Evolutionary conservation across 2,329 filamentous ascomycete genomes (phyloP).

Genomic region (Alternaria sp.): DNA sequence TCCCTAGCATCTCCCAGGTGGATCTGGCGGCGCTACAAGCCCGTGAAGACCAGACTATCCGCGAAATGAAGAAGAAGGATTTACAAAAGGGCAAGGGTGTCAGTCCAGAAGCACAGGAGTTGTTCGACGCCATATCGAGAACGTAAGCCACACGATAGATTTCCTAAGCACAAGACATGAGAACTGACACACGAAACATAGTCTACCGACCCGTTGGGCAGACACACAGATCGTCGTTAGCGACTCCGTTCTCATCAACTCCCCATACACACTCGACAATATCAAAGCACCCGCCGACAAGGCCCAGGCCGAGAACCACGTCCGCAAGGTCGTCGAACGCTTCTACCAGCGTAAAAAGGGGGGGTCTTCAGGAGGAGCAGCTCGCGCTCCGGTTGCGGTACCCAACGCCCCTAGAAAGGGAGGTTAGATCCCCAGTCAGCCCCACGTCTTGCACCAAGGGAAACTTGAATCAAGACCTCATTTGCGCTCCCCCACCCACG

Average conservation of each 20-base stretch:
- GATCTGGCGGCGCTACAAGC: constrained; percentile 64
- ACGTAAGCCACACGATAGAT: constrained; percentile 54
- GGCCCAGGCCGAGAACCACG: constrained; percentile 53
- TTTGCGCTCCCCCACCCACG: neutral
- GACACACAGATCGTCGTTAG: constrained; percentile 67
- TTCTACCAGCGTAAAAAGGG: constrained; percentile 55
- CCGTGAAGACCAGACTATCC: constrained; percentile 65
- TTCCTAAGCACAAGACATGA: neutral
- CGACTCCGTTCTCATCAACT: constrained; percentile 66
- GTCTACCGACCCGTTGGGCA: constrained; percentile 67
- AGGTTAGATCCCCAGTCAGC: constrained; percentile 17
- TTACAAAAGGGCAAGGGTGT: constrained; percentile 68
- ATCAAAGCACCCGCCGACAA: constrained; percentile 58
- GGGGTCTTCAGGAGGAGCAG: constrained; percentile 24
- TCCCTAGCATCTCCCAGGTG: constrained; percentile 60
- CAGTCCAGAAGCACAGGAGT: constrained; percentile 67
- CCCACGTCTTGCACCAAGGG: neutral
- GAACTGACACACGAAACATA: constrained; percentile 29
- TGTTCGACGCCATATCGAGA: constrained; percentile 68
- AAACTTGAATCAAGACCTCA: neutral
- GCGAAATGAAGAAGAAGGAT: constrained; percentile 65
- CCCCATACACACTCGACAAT: constrained; percentile 66
- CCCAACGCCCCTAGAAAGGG: constrained; percentile 46
- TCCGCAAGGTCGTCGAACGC: constrained; percentile 58
- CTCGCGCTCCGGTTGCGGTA: constrained; percentile 41